phyloP scores from a whole-genome alignment of 192 early-diverging fungal species.

The Gryganskiella cystojenkinii region DNA sequence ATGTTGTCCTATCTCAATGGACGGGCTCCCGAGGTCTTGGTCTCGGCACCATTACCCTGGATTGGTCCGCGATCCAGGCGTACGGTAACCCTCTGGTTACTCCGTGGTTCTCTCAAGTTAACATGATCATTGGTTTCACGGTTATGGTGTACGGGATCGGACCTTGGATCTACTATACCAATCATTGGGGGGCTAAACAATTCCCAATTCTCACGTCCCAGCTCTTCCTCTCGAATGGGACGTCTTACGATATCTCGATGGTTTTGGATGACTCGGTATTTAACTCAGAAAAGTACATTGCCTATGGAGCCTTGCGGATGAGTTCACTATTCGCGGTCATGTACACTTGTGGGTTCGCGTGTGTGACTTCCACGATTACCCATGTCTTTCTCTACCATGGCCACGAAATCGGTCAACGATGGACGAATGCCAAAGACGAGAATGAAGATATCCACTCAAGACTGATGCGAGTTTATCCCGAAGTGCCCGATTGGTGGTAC shows the following conservation, averaged over 20 bases:
- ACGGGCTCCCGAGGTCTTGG: slow-evolving; percentile 58
- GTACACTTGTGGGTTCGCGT: slow-evolving; percentile 63
- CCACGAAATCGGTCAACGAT: slow-evolving; percentile 68
- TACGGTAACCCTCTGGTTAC: slow-evolving; percentile 55
- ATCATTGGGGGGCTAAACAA: slow-evolving; percentile 55
- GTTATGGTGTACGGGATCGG: slow-evolving; percentile 59
- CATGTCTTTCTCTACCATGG: slow-evolving; percentile 75
- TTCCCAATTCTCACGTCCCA: slow-evolving; percentile 45
- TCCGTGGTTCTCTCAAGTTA: slow-evolving; percentile 56
- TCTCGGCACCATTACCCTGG: slow-evolving; percentile 63
- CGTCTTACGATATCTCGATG: slow-evolving; percentile 45
- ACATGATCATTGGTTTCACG: slow-evolving; percentile 59
- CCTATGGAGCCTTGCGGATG: slow-evolving; percentile 58
- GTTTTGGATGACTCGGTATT: slow-evolving; percentile 32
- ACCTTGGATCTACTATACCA: slow-evolving; percentile 58
- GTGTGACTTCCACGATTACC: slow-evolving; percentile 59
- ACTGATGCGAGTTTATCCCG: slow-evolving; percentile 72
- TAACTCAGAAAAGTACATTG: slow-evolving; percentile 42
- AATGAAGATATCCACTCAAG: slow-evolving; percentile 70
- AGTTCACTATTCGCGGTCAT: slow-evolving; percentile 55
- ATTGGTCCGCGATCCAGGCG: slow-evolving; percentile 65
- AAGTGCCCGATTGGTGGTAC: slow-evolving; percentile 73
- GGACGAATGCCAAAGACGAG: slow-evolving; percentile 35
- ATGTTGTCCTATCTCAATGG: slow-evolving; percentile 50
- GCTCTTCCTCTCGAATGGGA: slow-evolving; percentile 38